Evolutionary conservation across 495 filamentous ascomycete genomes (phyloP), one percentile per base, ranked within the genome.

Genomic region (Aspergillus taichungensis): DNA sequence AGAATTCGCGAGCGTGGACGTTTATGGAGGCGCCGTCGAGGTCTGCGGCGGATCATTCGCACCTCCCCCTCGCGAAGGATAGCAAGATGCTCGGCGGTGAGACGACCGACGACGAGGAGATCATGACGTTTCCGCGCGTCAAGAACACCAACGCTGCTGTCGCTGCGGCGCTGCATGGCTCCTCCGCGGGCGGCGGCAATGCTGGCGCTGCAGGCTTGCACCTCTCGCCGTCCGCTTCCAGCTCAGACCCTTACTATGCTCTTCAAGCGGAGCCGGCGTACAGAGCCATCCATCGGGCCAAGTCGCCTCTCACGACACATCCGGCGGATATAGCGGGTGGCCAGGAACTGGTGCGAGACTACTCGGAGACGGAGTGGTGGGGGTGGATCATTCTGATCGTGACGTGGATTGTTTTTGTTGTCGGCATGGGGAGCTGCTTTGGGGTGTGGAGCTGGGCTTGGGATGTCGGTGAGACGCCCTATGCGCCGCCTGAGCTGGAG

Each of bases 371-470:
- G 11, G 88, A 85, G 55, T 92, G 83, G 80, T 98, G 90, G 89
- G 92, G 92, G 3, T 97, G 88, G 86, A 82, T 95, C 1, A 82
- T 98, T 4, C 71, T 97, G 24, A 64, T 84, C 30, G 80, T 83
- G 42, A 98, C 92, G 1, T 98, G 92, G 92, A 61, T 90, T 24
- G 88, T 95, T 24, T 95, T 97, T 59, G 87, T 96, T 28, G 79
- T 89, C 1, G 92, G 92, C 24, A 96, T 97, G 82, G 92, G 92
- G 28, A 89, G 84, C 33, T 95, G 89, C 59, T 75, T 95, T 11
- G 92, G 83, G n/a, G 82, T 96, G n/a, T 98, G 92, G 92, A 92
- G 82, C 61, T 98, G 92, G 92, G 91, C 92, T 0, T 97, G 92
- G 92, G 92, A 96, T 69, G 91, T 96, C 6, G 90, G 88, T n/a